These are phyloP conservation scores for Pythium volutum DNA, from an alignment of 352 stramenopile species.

Conservation along the genomic window DNA sequence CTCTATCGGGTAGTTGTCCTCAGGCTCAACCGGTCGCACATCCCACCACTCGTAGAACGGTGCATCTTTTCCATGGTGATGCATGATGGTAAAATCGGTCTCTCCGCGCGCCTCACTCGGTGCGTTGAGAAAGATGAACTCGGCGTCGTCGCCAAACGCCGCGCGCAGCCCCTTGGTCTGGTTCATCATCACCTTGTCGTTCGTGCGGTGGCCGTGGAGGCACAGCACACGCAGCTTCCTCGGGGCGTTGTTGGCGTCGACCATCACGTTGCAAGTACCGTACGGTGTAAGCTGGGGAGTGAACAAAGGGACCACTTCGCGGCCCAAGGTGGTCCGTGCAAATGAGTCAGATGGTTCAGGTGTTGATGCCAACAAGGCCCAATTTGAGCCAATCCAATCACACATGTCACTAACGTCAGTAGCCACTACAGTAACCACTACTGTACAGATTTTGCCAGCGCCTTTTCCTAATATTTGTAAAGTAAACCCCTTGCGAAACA, in stretches of 20 bases:
- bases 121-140: conserved; percentile 76
- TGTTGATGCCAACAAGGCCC: not conserved
- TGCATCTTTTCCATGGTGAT: conserved; percentile 48
- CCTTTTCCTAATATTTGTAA: not conserved
- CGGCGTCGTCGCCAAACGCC: conserved; percentile 50
- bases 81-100: conserved; percentile 52
- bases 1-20: conserved; percentile 34
- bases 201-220: conserved; percentile 73
- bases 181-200: conserved; percentile 65
- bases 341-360: not conserved
- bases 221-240: conserved; percentile 63
- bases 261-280: not conserved
- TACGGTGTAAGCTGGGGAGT: not conserved
- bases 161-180: conserved; percentile 57
- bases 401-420: no score
- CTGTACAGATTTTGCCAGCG: no score
- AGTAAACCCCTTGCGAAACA: not conserved
- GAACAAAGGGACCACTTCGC: not conserved
- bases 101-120: conserved; percentile 40
- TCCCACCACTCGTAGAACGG: conserved; percentile 81
- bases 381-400: not conserved
- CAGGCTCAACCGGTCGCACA: conserved; percentile 37
- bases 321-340: no score
- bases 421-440: no score
- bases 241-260: not conserved